Evolutionary conservation across 805 yeast species (phyloP), one percentile per base, ranked within the genome.

Genomic region (Yarrowia yakushimensis): DNA sequence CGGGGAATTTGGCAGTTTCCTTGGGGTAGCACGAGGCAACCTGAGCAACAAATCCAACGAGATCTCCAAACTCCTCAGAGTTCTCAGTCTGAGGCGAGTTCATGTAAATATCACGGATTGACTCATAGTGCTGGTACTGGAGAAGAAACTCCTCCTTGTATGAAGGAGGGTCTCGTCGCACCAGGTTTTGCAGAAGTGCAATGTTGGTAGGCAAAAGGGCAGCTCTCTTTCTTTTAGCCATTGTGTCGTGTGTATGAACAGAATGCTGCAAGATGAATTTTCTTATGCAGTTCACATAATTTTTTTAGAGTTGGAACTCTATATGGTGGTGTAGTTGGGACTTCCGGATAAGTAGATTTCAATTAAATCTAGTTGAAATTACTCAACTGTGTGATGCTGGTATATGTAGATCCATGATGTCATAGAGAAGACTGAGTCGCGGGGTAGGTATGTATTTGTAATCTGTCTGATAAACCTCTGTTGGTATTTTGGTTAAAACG

Each of bases 121-220:
- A 88, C 72, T 87, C 91, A 74, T 94, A 94, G 73, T 94, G 98
- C 60, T 94, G 83, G 72, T 87, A 90, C 72, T 94, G 99, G 69
- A 91, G 94, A 39, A 87, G 74, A 74, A 94, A 94, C 74, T 94
- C 99, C 74, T 94, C 99, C 64, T 85, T 84, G 73, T 94, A 94
- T 0, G 98, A 92, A 68, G 83, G 88, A 1, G 99, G 97, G 73
- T 94, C 99, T 69, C 97, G 81, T 68, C 92, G 87, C 10, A 94
- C 96, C 66, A 94, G 80, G 73, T 94, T 94, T 76, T 94, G 99
- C 65, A 94, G 77, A 66, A 93, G 78, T 37, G 96, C 92, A 71
- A 94, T 88, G 75, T 94, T 94, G 18, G 91, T 88, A 11, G 98
- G 98, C 72, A 93, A 78, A 63, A 92, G 81, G 48, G 97, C 97